A percentile compares a stretch with the other conserved stretches of the same genome.
Conservation (phyloP, 2,329 filamentous ascomycete species). For the Trichophyton equinum region DNA sequence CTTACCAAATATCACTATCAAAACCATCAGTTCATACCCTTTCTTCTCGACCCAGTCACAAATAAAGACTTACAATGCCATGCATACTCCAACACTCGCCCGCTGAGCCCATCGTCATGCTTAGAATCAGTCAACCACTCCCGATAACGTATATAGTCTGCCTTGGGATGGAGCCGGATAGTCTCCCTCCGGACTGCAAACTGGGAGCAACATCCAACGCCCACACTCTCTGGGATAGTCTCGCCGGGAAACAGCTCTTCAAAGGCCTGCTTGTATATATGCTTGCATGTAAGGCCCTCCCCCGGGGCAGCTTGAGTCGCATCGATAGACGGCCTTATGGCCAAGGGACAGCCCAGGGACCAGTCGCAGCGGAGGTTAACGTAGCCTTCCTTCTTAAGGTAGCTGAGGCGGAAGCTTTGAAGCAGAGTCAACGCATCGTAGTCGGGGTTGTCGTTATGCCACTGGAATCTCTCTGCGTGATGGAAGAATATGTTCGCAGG, state of each 20-base stretch:
- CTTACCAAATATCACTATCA: slow-evolving; percentile 30
- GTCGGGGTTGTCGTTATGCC: slow-evolving; percentile 47
- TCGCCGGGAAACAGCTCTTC: slow-evolving; percentile 36
- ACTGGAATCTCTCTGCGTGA: slow-evolving; percentile 44
- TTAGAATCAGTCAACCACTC: slow-evolving; percentile 50
- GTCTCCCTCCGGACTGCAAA: slow-evolving; percentile 49
- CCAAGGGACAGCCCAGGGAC: slow-evolving; percentile 46
- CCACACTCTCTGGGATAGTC: slow-evolving; percentile 38
- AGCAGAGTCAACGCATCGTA: slow-evolving; percentile 41
- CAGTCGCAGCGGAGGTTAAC: slow-evolving; percentile 49
- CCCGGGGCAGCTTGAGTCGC: slow-evolving; percentile 36
- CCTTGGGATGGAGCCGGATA: slow-evolving; percentile 41
- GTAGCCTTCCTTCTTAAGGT: slow-evolving; percentile 43
- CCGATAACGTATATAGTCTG: slow-evolving; percentile 44
- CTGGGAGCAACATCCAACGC: slow-evolving; percentile 52
- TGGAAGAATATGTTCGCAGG: slow-evolving; percentile 49
- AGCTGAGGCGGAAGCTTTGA: slow-evolving; percentile 38
- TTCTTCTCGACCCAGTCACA: background rate
- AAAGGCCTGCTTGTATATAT: slow-evolving; percentile 36
- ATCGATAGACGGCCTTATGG: slow-evolving; percentile 39
- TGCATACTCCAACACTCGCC: slow-evolving; percentile 52
- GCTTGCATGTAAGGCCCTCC: slow-evolving; percentile 19
- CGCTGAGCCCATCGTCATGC: slow-evolving; percentile 43
- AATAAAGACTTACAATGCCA: slow-evolving; percentile 36
- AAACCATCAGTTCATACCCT: background rate